phyloP scores from a whole-genome alignment of 1,139 yeast genomes.

The Blastobotrys arbuscula region DNA sequence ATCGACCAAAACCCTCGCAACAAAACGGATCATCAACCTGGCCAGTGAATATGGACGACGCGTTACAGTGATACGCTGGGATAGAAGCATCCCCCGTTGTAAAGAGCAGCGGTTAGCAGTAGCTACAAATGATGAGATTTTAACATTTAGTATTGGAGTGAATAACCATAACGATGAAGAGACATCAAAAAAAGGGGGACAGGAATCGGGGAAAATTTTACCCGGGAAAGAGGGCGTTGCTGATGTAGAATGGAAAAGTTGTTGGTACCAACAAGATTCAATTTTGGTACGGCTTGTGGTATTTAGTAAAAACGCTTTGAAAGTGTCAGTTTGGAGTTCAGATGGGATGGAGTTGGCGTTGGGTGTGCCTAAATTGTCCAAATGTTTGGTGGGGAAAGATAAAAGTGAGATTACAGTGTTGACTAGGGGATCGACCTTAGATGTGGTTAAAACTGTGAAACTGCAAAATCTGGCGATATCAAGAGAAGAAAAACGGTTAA shows the following conservation, averaged over 20 bases:
- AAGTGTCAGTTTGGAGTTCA: conserved; percentile 22
- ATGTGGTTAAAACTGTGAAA: conserved; percentile 14
- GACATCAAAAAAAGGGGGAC: neutral
- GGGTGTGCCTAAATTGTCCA: conserved; percentile 19
- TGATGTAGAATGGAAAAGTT: conserved; percentile 22
- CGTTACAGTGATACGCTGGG: conserved; percentile 20
- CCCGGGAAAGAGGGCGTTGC: conserved; percentile 20
- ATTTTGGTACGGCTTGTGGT: conserved; percentile 17
- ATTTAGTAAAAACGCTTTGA: conserved; percentile 17
- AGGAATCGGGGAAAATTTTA: conserved; percentile 16
- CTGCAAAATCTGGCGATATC: conserved; percentile 5
- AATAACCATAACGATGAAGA: neutral
- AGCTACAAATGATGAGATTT: conserved; percentile 17
- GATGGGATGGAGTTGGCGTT: conserved; percentile 22
- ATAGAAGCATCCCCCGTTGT: conserved; percentile 13
- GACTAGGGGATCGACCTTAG: conserved; percentile 18
- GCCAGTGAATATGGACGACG: conserved; percentile 18
- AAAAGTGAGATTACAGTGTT: conserved; percentile 16
- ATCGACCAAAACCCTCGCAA: conserved; percentile 19
- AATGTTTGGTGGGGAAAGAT: conserved; percentile 8
- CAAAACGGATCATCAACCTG: conserved; percentile 20
- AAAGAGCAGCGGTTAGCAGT: conserved; percentile 24
- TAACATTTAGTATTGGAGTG: conserved; percentile 17
- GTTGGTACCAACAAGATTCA: conserved; percentile 3
- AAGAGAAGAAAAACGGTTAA: neutral